Evolutionary conservation across 192 early-diverging fungal genomes (phyloP).

Genomic region (Entophlyctis luteolus): DNA sequence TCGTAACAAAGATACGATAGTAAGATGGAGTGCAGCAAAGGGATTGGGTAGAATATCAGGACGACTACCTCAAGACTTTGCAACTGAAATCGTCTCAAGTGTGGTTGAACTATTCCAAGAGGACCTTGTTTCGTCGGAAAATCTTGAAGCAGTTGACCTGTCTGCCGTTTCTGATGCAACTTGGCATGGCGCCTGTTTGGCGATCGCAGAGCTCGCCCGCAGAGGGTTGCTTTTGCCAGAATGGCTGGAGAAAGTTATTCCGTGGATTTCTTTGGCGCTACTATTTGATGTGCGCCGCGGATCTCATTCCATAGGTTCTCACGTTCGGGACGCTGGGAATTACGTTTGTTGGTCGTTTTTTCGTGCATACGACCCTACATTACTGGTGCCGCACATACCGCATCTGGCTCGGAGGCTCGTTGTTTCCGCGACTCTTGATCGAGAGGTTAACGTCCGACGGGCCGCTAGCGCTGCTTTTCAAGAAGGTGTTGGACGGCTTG

Average conservation of each 20-base stretch:
- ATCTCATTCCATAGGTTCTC: slow-evolving; percentile 84
- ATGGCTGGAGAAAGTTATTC: slow-evolving; percentile 63
- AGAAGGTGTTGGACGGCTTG: slow-evolving; percentile 87
- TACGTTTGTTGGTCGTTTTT: slow-evolving; percentile 99
- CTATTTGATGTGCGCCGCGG: slow-evolving; percentile 87
- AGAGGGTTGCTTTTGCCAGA: slow-evolving; percentile 77
- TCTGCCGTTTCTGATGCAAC: slow-evolving; percentile 79
- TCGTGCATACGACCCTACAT: slow-evolving; percentile 72
- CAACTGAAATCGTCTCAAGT: slow-evolving; percentile 74
- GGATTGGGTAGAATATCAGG: slow-evolving; percentile 85
- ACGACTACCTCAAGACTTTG: slow-evolving; percentile 73
- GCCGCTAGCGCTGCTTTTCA: slow-evolving; percentile 96
- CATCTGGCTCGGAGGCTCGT: slow-evolving; percentile 73
- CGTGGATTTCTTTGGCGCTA: slow-evolving; percentile 79
- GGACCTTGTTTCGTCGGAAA: slow-evolving; percentile 45
- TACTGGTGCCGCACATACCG: slow-evolving; percentile 61
- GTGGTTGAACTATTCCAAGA: slow-evolving; percentile 81
- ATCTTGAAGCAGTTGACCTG: too few species aligned
- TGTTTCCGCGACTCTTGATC: slow-evolving; percentile 80
- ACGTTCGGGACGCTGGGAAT: slow-evolving; percentile 93
- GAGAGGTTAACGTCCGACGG: slow-evolving; percentile 87
- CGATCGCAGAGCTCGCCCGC: slow-evolving; percentile 86
- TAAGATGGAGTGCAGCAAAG: slow-evolving; percentile 96
- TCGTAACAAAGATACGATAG: slow-evolving; percentile 88
- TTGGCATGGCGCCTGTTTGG: slow-evolving; percentile 92